Evolutionary conservation across 225 moss, liverwort and hornwort species (phyloP).

Genomic region (Rhytidiadelphus loreus): DNA sequence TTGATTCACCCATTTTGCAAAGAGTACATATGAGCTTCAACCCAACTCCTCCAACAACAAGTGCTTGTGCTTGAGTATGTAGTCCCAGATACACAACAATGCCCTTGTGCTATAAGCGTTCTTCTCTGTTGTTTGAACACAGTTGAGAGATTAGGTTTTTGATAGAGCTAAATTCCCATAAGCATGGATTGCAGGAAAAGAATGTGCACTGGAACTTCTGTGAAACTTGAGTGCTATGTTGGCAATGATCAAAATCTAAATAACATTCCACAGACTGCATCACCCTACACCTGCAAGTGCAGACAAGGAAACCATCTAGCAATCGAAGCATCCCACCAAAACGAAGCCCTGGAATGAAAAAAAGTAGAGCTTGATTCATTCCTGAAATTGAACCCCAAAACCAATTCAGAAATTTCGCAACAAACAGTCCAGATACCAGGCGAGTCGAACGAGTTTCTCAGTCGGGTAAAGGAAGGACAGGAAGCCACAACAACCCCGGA

Average conservation of each 20-base stretch:
- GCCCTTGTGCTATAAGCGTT: neutral
- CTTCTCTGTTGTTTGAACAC: neutral
- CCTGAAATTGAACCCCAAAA: neutral
- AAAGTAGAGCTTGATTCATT: neutral
- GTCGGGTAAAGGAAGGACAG: neutral
- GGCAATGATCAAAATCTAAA: neutral
- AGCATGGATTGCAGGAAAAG: neutral
- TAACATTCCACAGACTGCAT: neutral
- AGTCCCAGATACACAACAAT: rapidly evolving
- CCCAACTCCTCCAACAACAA: neutral
- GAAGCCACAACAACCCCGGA: neutral
- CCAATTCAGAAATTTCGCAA: neutral
- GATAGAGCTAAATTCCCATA: neutral
- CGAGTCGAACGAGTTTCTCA: neutral
- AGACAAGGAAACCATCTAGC: neutral
- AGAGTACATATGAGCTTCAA: neutral
- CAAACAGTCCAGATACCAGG: too few relatives aligned
- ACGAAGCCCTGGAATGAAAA: rapidly evolving
- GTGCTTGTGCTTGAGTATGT: neutral
- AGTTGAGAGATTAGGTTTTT: neutral
- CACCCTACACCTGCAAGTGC: neutral
- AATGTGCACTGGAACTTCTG: rapidly evolving
- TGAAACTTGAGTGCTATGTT: neutral
- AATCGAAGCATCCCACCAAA: neutral
- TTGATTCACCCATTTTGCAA: neutral